Evolutionary conservation across 1,284 basidiomycete genomes (phyloP).

Genomic region (Boletellus deceptivus): DNA sequence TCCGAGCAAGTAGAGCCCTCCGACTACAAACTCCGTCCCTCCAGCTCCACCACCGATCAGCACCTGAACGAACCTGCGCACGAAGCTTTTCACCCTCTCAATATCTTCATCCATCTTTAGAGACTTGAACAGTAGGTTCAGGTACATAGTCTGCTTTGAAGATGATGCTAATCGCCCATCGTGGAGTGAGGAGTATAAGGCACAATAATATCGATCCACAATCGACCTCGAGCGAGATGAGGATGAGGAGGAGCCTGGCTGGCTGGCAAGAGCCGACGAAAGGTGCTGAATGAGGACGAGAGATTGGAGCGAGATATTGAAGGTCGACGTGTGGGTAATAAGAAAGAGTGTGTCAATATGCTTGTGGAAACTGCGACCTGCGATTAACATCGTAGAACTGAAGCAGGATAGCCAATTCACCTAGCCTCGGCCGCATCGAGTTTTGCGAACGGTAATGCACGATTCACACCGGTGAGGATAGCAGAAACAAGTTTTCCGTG

Average conservation of each 20-base stretch:
- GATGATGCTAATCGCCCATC: constrained; percentile 82
- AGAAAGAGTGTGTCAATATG: constrained; percentile 95
- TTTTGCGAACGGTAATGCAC: constrained; percentile 91
- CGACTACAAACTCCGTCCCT: constrained; percentile 88
- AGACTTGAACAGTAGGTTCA: constrained; percentile 93
- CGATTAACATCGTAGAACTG: constrained; percentile 8
- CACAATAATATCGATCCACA: constrained; percentile 86
- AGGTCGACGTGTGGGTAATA: constrained; percentile 92
- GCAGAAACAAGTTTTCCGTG: constrained; percentile 89
- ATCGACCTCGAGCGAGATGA: constrained; percentile 52
- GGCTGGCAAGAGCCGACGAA: constrained; percentile 45
- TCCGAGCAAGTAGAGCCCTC: constrained; percentile 76
- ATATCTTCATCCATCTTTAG: constrained; percentile 75
- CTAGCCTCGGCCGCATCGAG: constrained; percentile 55
- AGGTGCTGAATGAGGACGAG: constrained; percentile 92
- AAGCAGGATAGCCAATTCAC: constrained; percentile 33
- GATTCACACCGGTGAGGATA: constrained; percentile 92
- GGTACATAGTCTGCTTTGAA: constrained; percentile 96
- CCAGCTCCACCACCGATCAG: constrained; percentile 67
- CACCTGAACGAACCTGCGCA: constrained; percentile 87
- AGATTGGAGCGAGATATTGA: constrained; percentile 96
- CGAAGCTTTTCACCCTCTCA: constrained; percentile 77
- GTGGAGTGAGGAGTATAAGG: constrained; percentile 86
- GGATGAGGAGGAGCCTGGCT: constrained; percentile 37
- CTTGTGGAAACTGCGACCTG: constrained; percentile 62